These are phyloP conservation scores for Oryza longistaminata DNA, from an alignment of 176 grass and related monocot species.

Conservation along the genomic window DNA sequence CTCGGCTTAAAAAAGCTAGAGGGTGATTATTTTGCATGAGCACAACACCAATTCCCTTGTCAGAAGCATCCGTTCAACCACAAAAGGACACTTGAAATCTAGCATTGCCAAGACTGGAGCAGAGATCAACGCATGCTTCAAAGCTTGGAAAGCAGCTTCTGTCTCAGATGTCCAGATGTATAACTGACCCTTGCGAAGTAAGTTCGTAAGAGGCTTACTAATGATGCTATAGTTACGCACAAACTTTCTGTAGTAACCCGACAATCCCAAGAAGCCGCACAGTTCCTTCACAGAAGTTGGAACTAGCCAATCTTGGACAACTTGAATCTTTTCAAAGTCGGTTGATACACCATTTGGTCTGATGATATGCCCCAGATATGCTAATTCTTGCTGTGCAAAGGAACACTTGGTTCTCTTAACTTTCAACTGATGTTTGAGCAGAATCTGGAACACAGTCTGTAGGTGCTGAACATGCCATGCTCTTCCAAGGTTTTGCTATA, in stretches of 20 bases:
- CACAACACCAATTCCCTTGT: background rate
- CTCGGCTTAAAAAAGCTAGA: too few species aligned
- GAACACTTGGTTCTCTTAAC: background rate
- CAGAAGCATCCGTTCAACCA: too few species aligned
- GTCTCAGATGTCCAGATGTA: too few species aligned
- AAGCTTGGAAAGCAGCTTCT: too few species aligned
- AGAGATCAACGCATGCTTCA: too few species aligned
- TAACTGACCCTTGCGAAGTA: background rate
- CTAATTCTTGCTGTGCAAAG: background rate
- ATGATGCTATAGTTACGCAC: background rate
- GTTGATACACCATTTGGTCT: background rate
- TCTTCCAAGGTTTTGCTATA: background rate
- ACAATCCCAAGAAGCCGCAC: background rate
- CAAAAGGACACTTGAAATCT: too few species aligned
- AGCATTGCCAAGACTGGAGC: too few species aligned
- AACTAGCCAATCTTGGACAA: background rate
- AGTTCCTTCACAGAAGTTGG: background rate
- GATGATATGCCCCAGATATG: background rate
- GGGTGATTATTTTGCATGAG: background rate
- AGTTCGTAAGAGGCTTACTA: background rate
- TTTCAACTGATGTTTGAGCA: background rate
- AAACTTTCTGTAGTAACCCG: conserved; percentile 8
- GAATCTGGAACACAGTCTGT: background rate
- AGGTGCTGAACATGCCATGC: background rate
- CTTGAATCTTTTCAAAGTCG: background rate